Evolutionary conservation across 2,329 filamentous ascomycete species (phyloP).

Genomic region (Colletotrichum viniferum): DNA sequence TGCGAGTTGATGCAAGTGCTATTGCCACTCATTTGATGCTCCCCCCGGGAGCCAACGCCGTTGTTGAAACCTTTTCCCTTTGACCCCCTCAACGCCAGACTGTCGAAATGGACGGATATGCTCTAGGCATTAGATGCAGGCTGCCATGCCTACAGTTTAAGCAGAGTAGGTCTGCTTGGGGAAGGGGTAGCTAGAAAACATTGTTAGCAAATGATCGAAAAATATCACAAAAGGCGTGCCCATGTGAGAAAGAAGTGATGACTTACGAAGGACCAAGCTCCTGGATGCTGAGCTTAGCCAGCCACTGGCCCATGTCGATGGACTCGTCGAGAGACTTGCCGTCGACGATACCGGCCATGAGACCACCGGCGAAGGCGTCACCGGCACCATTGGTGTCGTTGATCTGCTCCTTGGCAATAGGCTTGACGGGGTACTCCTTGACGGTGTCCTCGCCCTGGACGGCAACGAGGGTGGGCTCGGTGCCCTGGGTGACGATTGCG

Average conservation of each 20-base stretch:
- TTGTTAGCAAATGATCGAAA: constrained; percentile 15
- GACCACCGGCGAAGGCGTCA: constrained; percentile 95
- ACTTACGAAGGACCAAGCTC: constrained; percentile 96
- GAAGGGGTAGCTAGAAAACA: constrained; percentile 70
- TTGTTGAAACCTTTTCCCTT: constrained; percentile 60
- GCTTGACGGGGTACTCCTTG: constrained; percentile 80
- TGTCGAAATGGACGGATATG: constrained; percentile 22
- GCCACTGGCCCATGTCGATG: constrained; percentile 95
- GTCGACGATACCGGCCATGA: constrained; percentile 86
- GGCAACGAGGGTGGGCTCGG: constrained; percentile 86
- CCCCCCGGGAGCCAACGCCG: constrained; percentile 40
- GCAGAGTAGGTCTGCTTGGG: constrained; percentile 78
- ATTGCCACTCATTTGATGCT: constrained; percentile 35
- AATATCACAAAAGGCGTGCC: neutral
- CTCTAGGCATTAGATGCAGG: constrained; percentile 21
- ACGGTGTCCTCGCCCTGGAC: constrained; percentile 72
- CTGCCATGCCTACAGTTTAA: constrained; percentile 32
- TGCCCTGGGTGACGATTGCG: constrained; percentile 95
- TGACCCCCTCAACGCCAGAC: constrained; percentile 47
- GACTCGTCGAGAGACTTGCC: constrained; percentile 79
- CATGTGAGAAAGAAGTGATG: neutral
- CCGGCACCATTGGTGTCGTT: constrained; percentile 97
- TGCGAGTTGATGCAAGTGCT: constrained; percentile 25
- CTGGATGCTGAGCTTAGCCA: constrained; percentile 91
- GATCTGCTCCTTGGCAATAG: constrained; percentile 79